Evolutionary conservation across 208 protist species (phyloP).

Genomic region (Wallacemonas sp.): DNA sequence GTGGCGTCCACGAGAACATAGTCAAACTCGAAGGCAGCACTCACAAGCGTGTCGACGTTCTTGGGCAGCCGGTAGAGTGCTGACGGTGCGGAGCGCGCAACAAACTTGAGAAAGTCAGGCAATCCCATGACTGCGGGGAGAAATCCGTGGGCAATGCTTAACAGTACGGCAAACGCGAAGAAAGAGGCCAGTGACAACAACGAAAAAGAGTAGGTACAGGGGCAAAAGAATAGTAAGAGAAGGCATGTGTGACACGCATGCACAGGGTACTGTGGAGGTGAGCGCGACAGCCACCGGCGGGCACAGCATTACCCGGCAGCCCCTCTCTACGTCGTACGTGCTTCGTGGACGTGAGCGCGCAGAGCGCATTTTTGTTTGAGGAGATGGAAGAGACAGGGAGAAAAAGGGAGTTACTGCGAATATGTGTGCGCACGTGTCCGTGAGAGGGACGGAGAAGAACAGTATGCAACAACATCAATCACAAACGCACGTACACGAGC

Average conservation of each 20-base stretch:
- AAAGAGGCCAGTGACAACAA: background rate
- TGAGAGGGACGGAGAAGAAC: no score
- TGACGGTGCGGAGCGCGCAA: slow-evolving; percentile 48
- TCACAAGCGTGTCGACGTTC: background rate
- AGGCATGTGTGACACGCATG: background rate
- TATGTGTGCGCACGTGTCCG: no score
- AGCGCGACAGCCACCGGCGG: no score
- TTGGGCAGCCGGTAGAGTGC: slow-evolving; percentile 59
- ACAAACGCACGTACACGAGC: background rate
- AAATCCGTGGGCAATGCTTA: background rate
- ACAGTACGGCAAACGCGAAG: background rate
- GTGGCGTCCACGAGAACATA: slow-evolving; percentile 87
- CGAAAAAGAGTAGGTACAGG: no score
- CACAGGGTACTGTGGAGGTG: no score
- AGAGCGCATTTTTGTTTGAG: background rate
- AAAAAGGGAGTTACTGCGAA: no score
- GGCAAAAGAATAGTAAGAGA: no score
- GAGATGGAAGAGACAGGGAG: background rate
- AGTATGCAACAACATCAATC: no score
- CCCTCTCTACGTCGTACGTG: no score
- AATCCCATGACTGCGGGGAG: slow-evolving; percentile 76
- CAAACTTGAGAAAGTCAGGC: slow-evolving; percentile 87
- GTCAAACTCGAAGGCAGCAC: slow-evolving; percentile 45
- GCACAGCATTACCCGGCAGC: no score
- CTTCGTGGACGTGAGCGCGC: background rate